These are phyloP conservation scores for Scedosporium aurantiacum DNA, from an alignment of 2,329 filamentous ascomycete genomes.

Conservation along the genomic window DNA sequence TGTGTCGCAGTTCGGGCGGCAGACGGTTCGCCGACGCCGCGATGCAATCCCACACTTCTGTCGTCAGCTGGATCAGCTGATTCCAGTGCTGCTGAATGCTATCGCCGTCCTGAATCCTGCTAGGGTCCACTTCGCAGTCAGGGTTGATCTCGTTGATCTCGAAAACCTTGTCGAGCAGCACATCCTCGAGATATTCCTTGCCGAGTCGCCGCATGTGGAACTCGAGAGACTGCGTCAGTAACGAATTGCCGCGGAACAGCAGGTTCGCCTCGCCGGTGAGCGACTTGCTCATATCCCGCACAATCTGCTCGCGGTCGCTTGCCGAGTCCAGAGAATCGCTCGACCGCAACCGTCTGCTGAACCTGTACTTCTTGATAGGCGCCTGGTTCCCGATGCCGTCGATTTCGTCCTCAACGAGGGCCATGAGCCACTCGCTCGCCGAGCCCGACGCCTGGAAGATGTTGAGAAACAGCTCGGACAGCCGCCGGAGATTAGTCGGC, in stretches of 20 bases:
- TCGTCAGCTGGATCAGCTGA: constrained; percentile 63
- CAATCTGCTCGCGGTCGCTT: constrained; percentile 58
- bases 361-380: constrained; percentile 61
- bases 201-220: constrained; percentile 92
- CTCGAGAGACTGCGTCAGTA: constrained; percentile 87
- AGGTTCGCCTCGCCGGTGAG: constrained; percentile 83
- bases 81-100: constrained; percentile 79
- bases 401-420: constrained; percentile 91
- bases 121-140: constrained; percentile 92
- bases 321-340: constrained; percentile 54
- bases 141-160: constrained; percentile 87
- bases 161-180: constrained; percentile 70
- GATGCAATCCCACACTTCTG: constrained; percentile 78
- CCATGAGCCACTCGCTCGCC: constrained; percentile 81
- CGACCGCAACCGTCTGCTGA: constrained; percentile 59
- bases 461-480: constrained; percentile 80
- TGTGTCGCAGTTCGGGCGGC: constrained; percentile 69
- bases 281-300: constrained; percentile 68
- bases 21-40: constrained; percentile 61
- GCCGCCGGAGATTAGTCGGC: constrained; percentile 62
- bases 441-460: constrained; percentile 89
- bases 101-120: constrained; percentile 53
- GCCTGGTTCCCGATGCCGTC: constrained; percentile 81
- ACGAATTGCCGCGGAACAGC: constrained; percentile 86
- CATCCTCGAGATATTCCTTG: constrained; percentile 83